Base-by-base conservation (phyloP, 352 stramenopile species). In the Pythium pyrilobum region DNA sequence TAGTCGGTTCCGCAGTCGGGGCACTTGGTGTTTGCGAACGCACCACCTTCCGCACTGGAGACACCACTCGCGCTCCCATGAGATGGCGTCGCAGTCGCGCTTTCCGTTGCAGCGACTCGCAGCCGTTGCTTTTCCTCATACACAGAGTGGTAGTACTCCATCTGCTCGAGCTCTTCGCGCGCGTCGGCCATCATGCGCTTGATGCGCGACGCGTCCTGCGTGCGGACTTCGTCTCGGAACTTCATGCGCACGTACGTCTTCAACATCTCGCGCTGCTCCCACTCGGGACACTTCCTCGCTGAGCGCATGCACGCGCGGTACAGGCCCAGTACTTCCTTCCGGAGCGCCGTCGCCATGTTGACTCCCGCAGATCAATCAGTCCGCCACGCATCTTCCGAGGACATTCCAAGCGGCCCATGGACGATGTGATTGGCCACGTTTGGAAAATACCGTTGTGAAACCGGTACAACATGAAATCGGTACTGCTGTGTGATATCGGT, bases 61-160 rank as follows among this genome's bases (percentile, higher is more conserved):
- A 3, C 15, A 28, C 2, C 45, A 13, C 11, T 39, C 8, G n/a
- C n/a, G n/a, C n/a, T n/a, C n/a, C n/a, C n/a, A n/a, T n/a, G n/a
- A n/a, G n/a, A n/a, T n/a, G n/a, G n/a, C n/a, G n/a, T 43, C 20
- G 7, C 7, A 6, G 20, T 27, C n/a, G 37, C 20, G 25, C 6
- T 23, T 29, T 50, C 36, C 28, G 32, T 24, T 1, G 18, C 18
- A 6, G 27, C 16, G 9, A 33, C 69, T 41, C 48, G 48, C 25
- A 71, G 54, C 20, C 59, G 60, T 46, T 89, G 66, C 51, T 89
- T 90, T 21, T 72, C 62, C 45, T 78, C 62, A 54, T 90, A 92
- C 32, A 95, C 67, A 2, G 76, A 85, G 63, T 95, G 84, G 52
- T 89, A 95, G 54, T 92, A 95, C 29, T 92, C 71, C 84, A 95